These are phyloP conservation scores for Mangifera indica DNA, from an alignment of 345 rosid genomes.

Conservation along the genomic window DNA sequence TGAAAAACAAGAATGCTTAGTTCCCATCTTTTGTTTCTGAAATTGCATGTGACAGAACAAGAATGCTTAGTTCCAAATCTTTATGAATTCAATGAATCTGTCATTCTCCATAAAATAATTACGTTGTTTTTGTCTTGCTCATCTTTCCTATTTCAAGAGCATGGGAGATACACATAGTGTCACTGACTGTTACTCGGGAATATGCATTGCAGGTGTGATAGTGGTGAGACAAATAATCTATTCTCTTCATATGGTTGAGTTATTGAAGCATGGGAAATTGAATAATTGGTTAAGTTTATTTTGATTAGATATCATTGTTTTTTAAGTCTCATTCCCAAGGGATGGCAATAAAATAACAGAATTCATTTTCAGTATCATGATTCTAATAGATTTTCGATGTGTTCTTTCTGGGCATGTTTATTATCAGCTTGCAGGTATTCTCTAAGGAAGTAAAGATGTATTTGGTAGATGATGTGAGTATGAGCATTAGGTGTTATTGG, in stretches of 20 bases:
- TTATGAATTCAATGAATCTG: background rate
- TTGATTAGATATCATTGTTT: background rate
- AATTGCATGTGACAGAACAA: background rate
- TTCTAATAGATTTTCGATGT: background rate
- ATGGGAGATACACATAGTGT: background rate
- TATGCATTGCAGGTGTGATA: background rate
- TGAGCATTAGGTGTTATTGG: background rate
- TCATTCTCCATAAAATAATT: background rate
- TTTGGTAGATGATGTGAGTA: background rate
- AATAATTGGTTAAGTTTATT: background rate
- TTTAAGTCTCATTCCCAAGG: background rate
- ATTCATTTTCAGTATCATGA: background rate
- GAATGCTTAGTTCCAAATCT: background rate
- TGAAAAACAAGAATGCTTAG: too few relatives aligned
- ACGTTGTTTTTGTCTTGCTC: background rate
- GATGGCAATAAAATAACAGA: background rate
- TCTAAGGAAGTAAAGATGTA: background rate
- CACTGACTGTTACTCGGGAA: background rate
- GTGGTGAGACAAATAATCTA: background rate
- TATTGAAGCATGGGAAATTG: background rate
- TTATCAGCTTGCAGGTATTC: background rate
- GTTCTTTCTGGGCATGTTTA: background rate
- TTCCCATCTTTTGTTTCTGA: background rate
- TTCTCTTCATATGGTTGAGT: background rate
- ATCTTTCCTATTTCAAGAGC: background rate